Evolutionary conservation across 1,139 yeast genomes (phyloP), one percentile per base, ranked within the genome.

Genomic region (Saccharomyces hybrid): DNA sequence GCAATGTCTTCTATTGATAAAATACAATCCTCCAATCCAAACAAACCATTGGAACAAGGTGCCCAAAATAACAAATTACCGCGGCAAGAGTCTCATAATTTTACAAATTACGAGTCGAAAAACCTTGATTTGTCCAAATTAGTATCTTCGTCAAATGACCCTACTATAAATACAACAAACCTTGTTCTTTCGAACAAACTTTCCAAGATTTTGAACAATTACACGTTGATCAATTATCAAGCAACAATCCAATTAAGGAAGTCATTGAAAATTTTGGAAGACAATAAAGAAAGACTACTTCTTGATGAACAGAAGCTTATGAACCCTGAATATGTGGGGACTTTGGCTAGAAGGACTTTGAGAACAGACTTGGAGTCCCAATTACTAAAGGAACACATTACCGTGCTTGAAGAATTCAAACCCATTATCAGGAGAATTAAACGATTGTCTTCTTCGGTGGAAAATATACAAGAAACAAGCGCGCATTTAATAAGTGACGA

Each of bases 361-460:
- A 76, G 89, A 53, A 82, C 89, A 49, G 81, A 80, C 52, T 75
- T 89, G 14, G 96, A 89, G 63, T 76, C 76, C n/a, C 90, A 87
- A 56, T 73, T 88, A 48, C 73, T 89, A 55, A 81, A 78, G 59
- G 81, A 81, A 54, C 88, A 88, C 61, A 73, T 81, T 3, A 64
- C 71, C 14, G 75, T 82, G 0, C 73, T 90, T 53, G 82, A 80
- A 61, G 87, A 82, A 55, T 88, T 83, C 61, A 79, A 76, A 55
- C 83, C 86, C 2, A 74, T 82, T 9, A 78, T 83, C 12, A 73
- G 68, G 55, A 65, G 69, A 49, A 65, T 68, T 14, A 66, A 64
- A 48, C 60, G 69, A 50, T 56, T 65, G 3, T 72, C 85, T 34
- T 73, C 73, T 50, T 65, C 74, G 1, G 72, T 85, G 12, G 71